Percentiles rank a stretch among this genome's conserved stretches.
Conservation (phyloP, 139 green algal genomes). For the Tetraselmis striata region DNA sequence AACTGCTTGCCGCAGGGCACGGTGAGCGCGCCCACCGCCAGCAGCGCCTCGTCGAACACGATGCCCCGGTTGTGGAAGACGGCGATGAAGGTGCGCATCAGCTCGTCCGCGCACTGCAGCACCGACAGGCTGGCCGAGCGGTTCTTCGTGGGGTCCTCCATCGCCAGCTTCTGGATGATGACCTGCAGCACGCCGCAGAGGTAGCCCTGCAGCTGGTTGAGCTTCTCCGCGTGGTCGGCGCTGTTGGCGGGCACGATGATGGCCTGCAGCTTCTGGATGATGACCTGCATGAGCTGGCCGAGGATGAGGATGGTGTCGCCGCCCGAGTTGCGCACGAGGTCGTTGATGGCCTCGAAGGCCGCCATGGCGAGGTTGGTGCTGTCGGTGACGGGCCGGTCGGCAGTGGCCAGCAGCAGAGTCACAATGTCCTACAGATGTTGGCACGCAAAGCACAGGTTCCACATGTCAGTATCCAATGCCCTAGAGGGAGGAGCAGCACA, state of each 20-base stretch:
- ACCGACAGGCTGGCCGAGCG: constrained; percentile 26
- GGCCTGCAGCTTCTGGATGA: not conserved
- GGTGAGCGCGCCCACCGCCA: constrained; percentile 82
- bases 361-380: constrained; percentile 27
- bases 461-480: not conserved
- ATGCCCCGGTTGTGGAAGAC: constrained; percentile 44
- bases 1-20: constrained; percentile 73
- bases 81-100: constrained; percentile 69
- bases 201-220: not conserved
- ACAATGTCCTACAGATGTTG: not conserved
- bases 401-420: not conserved
- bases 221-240: not conserved
- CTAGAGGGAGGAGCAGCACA: not conserved
- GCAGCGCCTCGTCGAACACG: constrained; percentile 94
- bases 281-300: not conserved
- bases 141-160: constrained; percentile 53
- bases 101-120: constrained; percentile 68
- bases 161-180: constrained; percentile 79
- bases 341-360: constrained; percentile 94
- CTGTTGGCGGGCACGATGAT: not conserved
- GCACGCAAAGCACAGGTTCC: too few relatives aligned
- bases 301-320: constrained; percentile 2
- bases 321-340: constrained; percentile 63
- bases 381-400: not conserved
- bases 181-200: constrained; percentile 16